Evolutionary conservation across 805 yeast species (phyloP).

Genomic region (Saccharomycopsis schoenii): DNA sequence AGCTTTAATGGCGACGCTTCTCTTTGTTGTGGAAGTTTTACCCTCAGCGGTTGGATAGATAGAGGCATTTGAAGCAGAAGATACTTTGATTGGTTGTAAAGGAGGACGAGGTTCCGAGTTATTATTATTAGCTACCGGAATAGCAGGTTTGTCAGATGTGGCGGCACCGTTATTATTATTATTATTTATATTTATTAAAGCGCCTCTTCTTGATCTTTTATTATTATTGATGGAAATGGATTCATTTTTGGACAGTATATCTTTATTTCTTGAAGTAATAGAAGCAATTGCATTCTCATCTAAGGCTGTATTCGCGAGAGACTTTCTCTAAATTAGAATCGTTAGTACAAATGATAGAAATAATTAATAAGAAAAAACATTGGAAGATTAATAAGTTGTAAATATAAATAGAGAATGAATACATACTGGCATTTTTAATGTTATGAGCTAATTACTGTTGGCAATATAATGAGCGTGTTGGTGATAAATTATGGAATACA

Average conservation of each 20-base stretch:
- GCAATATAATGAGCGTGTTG: neutral
- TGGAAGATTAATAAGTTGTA: neutral
- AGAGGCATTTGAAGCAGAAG: neutral
- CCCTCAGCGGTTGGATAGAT: neutral
- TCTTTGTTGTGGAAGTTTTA: neutral
- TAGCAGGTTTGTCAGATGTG: neutral
- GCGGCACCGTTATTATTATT: neutral
- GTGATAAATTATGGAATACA: neutral
- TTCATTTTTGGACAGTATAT: neutral
- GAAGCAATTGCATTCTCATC: conserved; percentile 1
- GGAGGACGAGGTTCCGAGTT: neutral
- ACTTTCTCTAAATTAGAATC: neutral
- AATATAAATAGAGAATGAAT: neutral
- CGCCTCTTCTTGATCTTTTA: neutral
- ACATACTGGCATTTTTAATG: neutral
- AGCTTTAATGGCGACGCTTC: neutral
- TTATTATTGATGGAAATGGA: neutral
- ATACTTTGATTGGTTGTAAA: neutral
- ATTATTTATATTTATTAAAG: neutral
- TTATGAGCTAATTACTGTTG: neutral
- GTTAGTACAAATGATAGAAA: neutral
- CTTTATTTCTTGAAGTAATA: neutral
- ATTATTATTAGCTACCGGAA: neutral
- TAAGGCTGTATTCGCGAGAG: neutral
- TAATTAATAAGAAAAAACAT: too few species aligned